Base-by-base conservation (phyloP, 495 filamentous ascomycete species). In the Zalerion maritima region DNA sequence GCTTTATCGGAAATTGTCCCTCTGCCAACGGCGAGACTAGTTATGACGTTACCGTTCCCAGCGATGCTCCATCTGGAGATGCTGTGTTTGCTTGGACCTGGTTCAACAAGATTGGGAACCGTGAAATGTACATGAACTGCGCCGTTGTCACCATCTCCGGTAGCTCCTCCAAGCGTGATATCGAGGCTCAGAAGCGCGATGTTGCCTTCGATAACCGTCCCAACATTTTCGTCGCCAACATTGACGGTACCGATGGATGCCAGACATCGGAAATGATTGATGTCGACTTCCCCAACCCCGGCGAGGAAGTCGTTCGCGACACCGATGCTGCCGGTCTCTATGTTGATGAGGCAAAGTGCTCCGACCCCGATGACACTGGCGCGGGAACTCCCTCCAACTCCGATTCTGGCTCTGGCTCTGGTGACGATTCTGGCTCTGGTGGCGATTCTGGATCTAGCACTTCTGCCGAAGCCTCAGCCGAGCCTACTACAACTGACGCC, bases 231-330 rank as follows among this genome's bases (percentile, higher is more conserved):
- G 40, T 67, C 23, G 73, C 73, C 23, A 75, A 78, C 45, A 31
- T 78, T 18, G 55, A 45, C 31, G 48, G 46, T 24, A 29, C 31
- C 9, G 59, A 57, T 45, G 45, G 57, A 33, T 77, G 62, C 45
- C 47, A 34, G 11, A 79, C 74, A 19, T 37, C 41, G 24, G 68
- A 75, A 32, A 49, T 43, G 3, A 24, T 45, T 28, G 69, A 81
- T 26, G 63, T 75, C 18, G 50, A 66, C 9, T 89, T 73, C 52
- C 79, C 79, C n/a, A 52, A 83, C 37, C 78, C 81, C 5, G 83
- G 83, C 28, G 55, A 60, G 5, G 64, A 76, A 31, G 62, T 85
- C 20, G 52, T 56, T 34, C 34, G 43, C 30, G 41, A 32, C n/a
- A 49, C 42, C 5, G 40, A 37, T 27, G 49, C 35, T 18, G 27